Percentiles rank a stretch among this genome's conserved stretches.
These are phyloP conservation scores for Podaxis pistillaris DNA, from an alignment of 768 basidiomycete species.

Conservation along the genomic window DNA sequence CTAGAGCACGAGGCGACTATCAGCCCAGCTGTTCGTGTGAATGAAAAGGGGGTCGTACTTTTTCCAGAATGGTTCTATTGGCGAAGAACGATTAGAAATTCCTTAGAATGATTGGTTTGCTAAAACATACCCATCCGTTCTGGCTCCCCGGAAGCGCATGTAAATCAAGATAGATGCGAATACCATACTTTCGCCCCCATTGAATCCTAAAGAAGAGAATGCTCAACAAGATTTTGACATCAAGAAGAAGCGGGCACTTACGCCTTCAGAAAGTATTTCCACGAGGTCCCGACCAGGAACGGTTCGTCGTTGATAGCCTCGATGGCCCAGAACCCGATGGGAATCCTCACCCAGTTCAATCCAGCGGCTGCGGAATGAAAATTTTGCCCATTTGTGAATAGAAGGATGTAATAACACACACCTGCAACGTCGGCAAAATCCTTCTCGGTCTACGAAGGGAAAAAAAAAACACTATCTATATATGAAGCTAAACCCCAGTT, in stretches of 20 bases:
- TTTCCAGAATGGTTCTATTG: slow-evolving; percentile 39
- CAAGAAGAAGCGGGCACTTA: slow-evolving; percentile 21
- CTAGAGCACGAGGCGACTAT: slow-evolving; percentile 22
- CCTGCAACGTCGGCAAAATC: slow-evolving; percentile 38
- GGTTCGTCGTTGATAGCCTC: slow-evolving; percentile 76
- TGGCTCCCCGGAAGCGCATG: slow-evolving; percentile 73
- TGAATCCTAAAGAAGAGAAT: slow-evolving; percentile 47
- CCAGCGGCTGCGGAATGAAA: slow-evolving; percentile 60
- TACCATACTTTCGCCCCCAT: slow-evolving; percentile 93
- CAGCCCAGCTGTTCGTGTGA: slow-evolving; percentile 13
- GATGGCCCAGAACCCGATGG: slow-evolving; percentile 87
- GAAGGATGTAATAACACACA: slow-evolving; percentile 13
- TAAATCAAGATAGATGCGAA: slow-evolving; percentile 85
- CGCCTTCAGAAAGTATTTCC: slow-evolving; percentile 61
- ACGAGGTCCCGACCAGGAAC: slow-evolving; percentile 73
- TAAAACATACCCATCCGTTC: slow-evolving; percentile 67
- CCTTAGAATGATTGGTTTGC: slow-evolving; percentile 5
- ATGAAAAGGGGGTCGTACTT: slow-evolving; percentile 22
- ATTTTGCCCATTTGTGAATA: slow-evolving; percentile 41
- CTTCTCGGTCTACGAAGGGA: slow-evolving; percentile 29
- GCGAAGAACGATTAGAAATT: slow-evolving; percentile 16
- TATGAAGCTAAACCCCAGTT: background rate
- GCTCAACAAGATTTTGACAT: slow-evolving; percentile 16
- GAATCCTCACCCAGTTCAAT: slow-evolving; percentile 84
- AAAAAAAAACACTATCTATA: background rate